Conservation (phyloP, 2,329 filamentous ascomycete genomes). For the Hypoxylon sp. region DNA sequence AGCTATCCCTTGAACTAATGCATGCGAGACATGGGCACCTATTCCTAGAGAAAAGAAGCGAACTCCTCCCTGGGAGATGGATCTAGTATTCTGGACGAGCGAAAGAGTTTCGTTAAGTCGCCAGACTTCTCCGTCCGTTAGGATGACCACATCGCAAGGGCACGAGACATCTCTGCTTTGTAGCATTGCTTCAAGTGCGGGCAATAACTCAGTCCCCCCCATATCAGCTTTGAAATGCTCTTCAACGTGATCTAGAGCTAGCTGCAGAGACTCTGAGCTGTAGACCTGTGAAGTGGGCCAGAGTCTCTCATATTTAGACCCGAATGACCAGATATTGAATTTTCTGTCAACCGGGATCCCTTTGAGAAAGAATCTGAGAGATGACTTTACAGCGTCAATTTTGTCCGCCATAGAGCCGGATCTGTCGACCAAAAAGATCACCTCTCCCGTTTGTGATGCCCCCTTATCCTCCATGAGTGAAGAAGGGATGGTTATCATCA, state of each 20-base stretch:
- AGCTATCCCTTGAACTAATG: slow-evolving; percentile 72
- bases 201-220: slow-evolving; percentile 68
- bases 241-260: slow-evolving; percentile 50
- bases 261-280: slow-evolving; percentile 61
- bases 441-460: slow-evolving; percentile 26
- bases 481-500: slow-evolving; percentile 51
- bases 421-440: slow-evolving; percentile 49
- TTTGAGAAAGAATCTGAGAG: slow-evolving; percentile 70
- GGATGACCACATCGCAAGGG: slow-evolving; percentile 64
- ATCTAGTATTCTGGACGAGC: slow-evolving; percentile 62
- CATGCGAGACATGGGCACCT: slow-evolving; percentile 67
- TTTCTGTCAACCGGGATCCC: slow-evolving; percentile 60
- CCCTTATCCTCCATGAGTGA: slow-evolving; percentile 27
- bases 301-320: slow-evolving; percentile 49
- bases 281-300: slow-evolving; percentile 37
- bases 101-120: slow-evolving; percentile 63
- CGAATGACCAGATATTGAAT: slow-evolving; percentile 70
- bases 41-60: slow-evolving; percentile 72
- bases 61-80: slow-evolving; percentile 59
- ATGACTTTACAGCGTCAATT: slow-evolving; percentile 63
- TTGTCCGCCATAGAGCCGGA: slow-evolving; percentile 61
- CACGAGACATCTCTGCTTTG: slow-evolving; percentile 59
- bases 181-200: slow-evolving; percentile 64
- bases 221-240: slow-evolving; percentile 61
- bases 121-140: slow-evolving; percentile 71